These are phyloP conservation scores for Scedosporium boydii DNA, from an alignment of 2,329 filamentous ascomycete genomes.

Conservation along the genomic window DNA sequence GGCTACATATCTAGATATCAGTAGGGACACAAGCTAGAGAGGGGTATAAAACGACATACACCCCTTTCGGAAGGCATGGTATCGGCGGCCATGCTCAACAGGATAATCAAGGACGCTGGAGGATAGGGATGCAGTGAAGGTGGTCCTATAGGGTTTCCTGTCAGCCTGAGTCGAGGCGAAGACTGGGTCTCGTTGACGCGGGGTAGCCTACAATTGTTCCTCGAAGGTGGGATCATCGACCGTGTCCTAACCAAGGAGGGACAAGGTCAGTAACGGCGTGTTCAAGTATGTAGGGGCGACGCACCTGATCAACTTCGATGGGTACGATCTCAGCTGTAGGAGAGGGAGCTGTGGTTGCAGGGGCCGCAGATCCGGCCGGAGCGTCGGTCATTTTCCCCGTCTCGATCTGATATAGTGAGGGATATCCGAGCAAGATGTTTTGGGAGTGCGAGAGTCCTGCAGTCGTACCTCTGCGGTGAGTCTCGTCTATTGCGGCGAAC, in stretches of 20 bases:
- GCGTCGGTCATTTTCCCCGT: too few species aligned
- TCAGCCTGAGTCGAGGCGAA: background rate
- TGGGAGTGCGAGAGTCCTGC: too few species aligned
- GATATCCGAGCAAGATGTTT: too few species aligned
- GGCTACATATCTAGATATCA: background rate
- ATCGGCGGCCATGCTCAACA: conserved; percentile 30
- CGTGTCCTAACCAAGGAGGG: background rate
- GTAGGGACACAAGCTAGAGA: background rate
- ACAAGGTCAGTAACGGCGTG: background rate
- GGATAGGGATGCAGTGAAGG: conserved; percentile 13
- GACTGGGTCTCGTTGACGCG: background rate
- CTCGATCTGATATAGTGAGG: too few species aligned
- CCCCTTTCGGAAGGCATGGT: conserved; percentile 26
- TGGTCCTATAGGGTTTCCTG: background rate
- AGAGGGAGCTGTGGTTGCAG: too few species aligned
- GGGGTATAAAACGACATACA: background rate
- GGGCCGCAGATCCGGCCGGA: too few species aligned
- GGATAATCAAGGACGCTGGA: conserved; percentile 24
- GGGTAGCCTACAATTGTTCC: background rate
- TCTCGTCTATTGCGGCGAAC: too few species aligned
- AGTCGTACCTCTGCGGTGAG: too few species aligned
- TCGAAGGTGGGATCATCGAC: background rate
- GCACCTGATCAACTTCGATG: background rate
- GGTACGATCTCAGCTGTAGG: too few species aligned
- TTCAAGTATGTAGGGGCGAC: background rate